phyloP scores from a whole-genome alignment of 306 rosid species.

The Castanea sativa region DNA sequence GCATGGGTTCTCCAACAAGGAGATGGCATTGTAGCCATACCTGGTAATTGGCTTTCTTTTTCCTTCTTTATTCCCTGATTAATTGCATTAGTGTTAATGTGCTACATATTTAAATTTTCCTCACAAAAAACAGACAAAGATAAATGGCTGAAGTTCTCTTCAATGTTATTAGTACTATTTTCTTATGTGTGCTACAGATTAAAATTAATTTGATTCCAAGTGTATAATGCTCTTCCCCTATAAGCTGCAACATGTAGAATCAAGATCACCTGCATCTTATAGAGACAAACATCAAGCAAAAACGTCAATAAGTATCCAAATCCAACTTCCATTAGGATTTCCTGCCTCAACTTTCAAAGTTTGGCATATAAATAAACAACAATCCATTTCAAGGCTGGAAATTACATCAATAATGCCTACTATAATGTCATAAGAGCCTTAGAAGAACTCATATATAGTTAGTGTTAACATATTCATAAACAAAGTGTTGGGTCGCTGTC shows the following conservation, averaged over 20 bases:
- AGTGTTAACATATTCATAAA: not conserved
- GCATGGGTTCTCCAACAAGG: slow-evolving; percentile 77
- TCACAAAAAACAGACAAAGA: not conserved
- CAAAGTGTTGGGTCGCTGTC: too few relatives aligned
- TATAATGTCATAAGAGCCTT: too few relatives aligned
- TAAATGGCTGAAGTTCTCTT: not conserved
- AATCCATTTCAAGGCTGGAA: too few relatives aligned
- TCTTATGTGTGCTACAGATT: not conserved
- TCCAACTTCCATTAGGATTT: too few relatives aligned
- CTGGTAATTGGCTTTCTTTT: slow-evolving; percentile 22
- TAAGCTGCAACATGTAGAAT: not conserved
- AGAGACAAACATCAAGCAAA: too few relatives aligned
- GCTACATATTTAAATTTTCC: not conserved
- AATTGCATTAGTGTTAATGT: not conserved
- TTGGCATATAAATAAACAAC: too few relatives aligned
- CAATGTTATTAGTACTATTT: not conserved
- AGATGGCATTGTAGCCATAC: slow-evolving; percentile 55
- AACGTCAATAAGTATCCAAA: too few relatives aligned
- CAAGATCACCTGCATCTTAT: too few relatives aligned
- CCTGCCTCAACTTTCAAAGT: too few relatives aligned
- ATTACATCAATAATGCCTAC: too few relatives aligned
- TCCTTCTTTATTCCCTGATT: not conserved
- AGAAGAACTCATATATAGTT: too few relatives aligned
- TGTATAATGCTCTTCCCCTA: not conserved
- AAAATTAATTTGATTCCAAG: not conserved